A percentile compares a stretch with the other conserved stretches of the same genome.
phyloP scores from a whole-genome alignment of 1,284 basidiomycete genomes.

The Hymenochaete sp. region DNA sequence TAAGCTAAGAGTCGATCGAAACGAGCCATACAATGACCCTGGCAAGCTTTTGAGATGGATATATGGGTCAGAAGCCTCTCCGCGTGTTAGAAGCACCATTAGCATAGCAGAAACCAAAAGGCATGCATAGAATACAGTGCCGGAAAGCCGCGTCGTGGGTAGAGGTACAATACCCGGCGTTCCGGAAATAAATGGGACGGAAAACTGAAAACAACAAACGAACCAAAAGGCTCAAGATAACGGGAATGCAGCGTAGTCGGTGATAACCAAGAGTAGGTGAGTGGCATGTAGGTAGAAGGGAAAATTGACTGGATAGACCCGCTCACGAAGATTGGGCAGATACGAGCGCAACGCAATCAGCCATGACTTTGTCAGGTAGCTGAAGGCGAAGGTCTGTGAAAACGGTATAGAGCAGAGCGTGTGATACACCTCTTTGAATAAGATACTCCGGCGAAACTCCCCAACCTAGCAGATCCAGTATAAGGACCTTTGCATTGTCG shows the following conservation, averaged over 20 bases:
- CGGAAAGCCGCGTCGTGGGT: neutral
- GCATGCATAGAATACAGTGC: constrained; percentile 5
- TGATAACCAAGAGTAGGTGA: neutral
- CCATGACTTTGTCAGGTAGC: constrained; percentile 24
- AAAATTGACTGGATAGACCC: neutral
- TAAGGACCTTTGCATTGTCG: constrained; percentile 31
- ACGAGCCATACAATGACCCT: too few species aligned
- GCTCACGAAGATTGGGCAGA: neutral
- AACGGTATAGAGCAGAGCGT: constrained; percentile 30
- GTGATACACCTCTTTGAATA: constrained; percentile 33
- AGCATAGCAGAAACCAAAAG: too few species aligned
- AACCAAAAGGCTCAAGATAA: too few species aligned
- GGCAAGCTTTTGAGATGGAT: too few species aligned
- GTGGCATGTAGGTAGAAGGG: neutral
- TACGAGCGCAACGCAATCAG: constrained; percentile 12
- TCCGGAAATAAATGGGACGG: constrained; percentile 1
- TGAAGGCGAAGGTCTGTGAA: constrained; percentile 34
- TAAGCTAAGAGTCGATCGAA: too few species aligned
- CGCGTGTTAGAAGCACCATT: too few species aligned
- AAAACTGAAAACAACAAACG: neutral
- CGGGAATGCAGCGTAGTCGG: too few species aligned
- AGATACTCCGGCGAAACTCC: constrained; percentile 37
- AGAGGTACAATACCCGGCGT: constrained; percentile 7
- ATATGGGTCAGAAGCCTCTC: too few species aligned
- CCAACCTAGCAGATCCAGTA: constrained; percentile 38